Percentiles rank a stretch among this genome's conserved stretches.
Evolutionary conservation across 1,284 basidiomycete genomes (phyloP).

Genomic region (Clitocybe nebularis): DNA sequence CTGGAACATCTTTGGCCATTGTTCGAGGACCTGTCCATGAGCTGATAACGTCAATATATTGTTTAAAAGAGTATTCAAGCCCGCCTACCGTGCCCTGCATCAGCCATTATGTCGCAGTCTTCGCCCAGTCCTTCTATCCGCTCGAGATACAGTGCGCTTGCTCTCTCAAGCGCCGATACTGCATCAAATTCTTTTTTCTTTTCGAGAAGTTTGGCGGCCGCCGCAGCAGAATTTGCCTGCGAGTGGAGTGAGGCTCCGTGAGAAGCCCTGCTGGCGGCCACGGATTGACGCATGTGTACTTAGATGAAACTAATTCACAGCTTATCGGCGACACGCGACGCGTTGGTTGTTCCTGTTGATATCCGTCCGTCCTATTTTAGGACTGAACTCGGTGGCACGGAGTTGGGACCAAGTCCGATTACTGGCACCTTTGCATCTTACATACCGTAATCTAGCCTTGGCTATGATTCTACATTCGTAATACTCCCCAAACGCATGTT

Average conservation of each 20-base stretch:
- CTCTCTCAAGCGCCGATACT: slow-evolving; percentile 65
- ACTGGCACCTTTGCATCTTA: no score
- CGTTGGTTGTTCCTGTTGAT: slow-evolving; percentile 17
- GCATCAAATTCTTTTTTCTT: slow-evolving; percentile 80
- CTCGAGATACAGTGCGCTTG: slow-evolving; percentile 58
- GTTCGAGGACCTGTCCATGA: slow-evolving; percentile 70
- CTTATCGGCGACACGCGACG: slow-evolving; percentile 10
- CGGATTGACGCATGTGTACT: slow-evolving; percentile 50
- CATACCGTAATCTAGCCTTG: neutral
- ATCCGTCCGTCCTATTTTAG: neutral
- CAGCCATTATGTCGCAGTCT: slow-evolving; percentile 72
- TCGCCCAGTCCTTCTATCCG: slow-evolving; percentile 65
- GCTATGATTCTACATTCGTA: no score
- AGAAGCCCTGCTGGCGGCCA: slow-evolving; percentile 47
- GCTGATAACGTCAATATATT: slow-evolving; percentile 36
- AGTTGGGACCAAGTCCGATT: no score
- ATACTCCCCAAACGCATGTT: no score
- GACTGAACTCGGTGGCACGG: neutral
- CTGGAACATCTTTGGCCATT: slow-evolving; percentile 80
- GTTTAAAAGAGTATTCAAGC: neutral
- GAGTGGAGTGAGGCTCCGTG: slow-evolving; percentile 33
- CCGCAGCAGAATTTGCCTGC: slow-evolving; percentile 43
- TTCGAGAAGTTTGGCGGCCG: slow-evolving; percentile 54
- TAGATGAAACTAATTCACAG: neutral
- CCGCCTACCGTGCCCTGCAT: slow-evolving; percentile 61